A percentile compares a stretch with the other conserved stretches of the same genome.
phyloP scores from a whole-genome alignment of 805 yeast species.

The Suhomyces sp. region DNA sequence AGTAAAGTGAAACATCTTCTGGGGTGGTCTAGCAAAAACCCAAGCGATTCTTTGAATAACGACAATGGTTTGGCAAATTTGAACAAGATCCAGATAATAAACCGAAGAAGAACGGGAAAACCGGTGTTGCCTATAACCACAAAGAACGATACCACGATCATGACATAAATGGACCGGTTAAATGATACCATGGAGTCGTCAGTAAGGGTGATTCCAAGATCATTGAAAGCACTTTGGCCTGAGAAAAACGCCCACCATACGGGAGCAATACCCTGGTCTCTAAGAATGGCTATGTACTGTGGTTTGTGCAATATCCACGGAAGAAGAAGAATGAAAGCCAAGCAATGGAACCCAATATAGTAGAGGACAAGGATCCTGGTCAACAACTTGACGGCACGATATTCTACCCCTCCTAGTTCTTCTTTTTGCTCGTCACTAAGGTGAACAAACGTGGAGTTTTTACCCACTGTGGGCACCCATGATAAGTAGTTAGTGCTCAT shows the following conservation, averaged over 20 bases:
- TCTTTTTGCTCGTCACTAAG: constrained; percentile 81
- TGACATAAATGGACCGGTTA: constrained; percentile 58
- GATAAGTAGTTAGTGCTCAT: constrained; percentile 72
- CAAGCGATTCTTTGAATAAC: constrained; percentile 67
- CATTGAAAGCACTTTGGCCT: constrained; percentile 75
- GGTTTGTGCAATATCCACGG: constrained; percentile 51
- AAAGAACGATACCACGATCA: constrained; percentile 63
- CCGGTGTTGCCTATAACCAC: constrained; percentile 94
- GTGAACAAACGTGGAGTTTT: constrained; percentile 88
- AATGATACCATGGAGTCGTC: constrained; percentile 78
- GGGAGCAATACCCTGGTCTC: constrained; percentile 61
- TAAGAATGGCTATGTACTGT: constrained; percentile 43
- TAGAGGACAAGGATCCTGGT: constrained; percentile 62
- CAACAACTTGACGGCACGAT: constrained; percentile 78
- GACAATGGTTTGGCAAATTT: constrained; percentile 66
- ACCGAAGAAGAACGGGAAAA: constrained; percentile 79
- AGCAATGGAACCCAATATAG: constrained; percentile 72
- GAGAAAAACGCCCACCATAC: constrained; percentile 95
- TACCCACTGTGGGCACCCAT: constrained; percentile 87
- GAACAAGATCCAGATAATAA: constrained; percentile 76
- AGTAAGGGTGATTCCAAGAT: constrained; percentile 78
- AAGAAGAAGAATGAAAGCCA: constrained; percentile 50
- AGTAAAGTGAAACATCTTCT: constrained; percentile 92
- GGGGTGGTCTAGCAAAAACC: constrained; percentile 90
- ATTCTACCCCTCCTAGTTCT: constrained; percentile 96